Evolutionary conservation across 352 stramenopile genomes (phyloP), one percentile per base, ranked within the genome.

Genomic region (Stephanocyclus meneghinianus): DNA sequence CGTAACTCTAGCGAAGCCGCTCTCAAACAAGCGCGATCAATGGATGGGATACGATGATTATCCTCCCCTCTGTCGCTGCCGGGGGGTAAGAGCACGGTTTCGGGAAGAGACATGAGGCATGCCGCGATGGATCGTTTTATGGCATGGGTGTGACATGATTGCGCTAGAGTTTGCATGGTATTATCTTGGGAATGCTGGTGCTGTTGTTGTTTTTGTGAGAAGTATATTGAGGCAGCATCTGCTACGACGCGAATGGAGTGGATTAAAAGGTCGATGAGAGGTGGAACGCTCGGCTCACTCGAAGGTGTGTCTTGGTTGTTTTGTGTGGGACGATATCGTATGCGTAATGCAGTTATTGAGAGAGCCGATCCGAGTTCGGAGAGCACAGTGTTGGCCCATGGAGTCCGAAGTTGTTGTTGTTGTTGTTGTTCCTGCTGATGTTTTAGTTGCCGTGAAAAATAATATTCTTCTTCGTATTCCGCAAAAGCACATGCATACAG

Each of bases 311-410:
- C 59, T 29, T 53, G 29, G 29, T 67, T 71, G 37, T 78, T 70
- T 26, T 59, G 73, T 32, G 57, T 66, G 1, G 84, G 57, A 13
- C 68, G 71, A 69, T 89, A 93, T 61, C 88, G 62, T 16, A 92
- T 53, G 37, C 87, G 73, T 1, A 91, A 66, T 21, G 81, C 63
- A 2, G 79, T 83, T 13, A 84, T 71, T 64, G 86, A 78, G 16
- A 92, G 47, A 15, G 79, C 80, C 1, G 76, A 85, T 4, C 76
- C 83, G 0, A 93, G 62, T 26, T 88, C 88, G 44, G 78, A 71
- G 1, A 83, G 35, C 18, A 74, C 29, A 80, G 53, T 10, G 85
- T 72, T 68, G 66, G 84, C 48, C 71, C 68, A 78, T 80, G 56
- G 47, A 50, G n/a, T 13, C 15, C 44, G 11, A 55, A 74, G 35